These are phyloP conservation scores for Coniochaeta sp. DNA, from an alignment of 2,329 filamentous ascomycete genomes.

Conservation along the genomic window DNA sequence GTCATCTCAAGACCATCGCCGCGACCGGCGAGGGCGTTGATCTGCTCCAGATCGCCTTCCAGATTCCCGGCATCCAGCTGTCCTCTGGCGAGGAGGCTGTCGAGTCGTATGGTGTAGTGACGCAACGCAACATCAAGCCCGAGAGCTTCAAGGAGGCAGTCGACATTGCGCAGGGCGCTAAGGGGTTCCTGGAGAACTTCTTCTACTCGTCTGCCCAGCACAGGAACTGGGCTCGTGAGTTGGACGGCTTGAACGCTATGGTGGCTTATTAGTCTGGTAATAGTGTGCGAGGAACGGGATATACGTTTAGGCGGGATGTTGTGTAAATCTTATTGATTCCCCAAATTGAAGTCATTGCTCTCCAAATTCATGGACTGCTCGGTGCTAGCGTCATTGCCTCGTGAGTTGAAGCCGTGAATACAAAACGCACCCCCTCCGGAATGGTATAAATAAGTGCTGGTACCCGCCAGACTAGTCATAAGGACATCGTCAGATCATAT, in stretches of 20 bases:
- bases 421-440: too few species aligned
- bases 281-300: background rate
- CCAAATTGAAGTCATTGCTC: background rate
- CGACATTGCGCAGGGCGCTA: constrained; percentile 57
- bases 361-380: too few species aligned
- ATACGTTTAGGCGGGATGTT: background rate
- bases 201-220: constrained; percentile 63
- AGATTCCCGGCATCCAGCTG: constrained; percentile 31
- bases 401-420: too few species aligned
- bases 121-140: constrained; percentile 22
- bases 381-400: too few species aligned
- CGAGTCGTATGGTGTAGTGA: constrained; percentile 64
- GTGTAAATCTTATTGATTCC: background rate
- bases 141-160: constrained; percentile 45
- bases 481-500: too few species aligned
- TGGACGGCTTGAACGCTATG: constrained; percentile 58
- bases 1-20: constrained; percentile 72
- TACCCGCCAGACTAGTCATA: too few species aligned
- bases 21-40: constrained; percentile 66
- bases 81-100: constrained; percentile 41
- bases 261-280: constrained; percentile 56
- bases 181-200: constrained; percentile 64
- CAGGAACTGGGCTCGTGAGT: constrained; percentile 65
- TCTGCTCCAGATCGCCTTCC: constrained; percentile 45
- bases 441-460: too few species aligned